Evolutionary conservation across 768 basidiomycete genomes (phyloP).

Genomic region (Tricholoma bakamatsutake): DNA sequence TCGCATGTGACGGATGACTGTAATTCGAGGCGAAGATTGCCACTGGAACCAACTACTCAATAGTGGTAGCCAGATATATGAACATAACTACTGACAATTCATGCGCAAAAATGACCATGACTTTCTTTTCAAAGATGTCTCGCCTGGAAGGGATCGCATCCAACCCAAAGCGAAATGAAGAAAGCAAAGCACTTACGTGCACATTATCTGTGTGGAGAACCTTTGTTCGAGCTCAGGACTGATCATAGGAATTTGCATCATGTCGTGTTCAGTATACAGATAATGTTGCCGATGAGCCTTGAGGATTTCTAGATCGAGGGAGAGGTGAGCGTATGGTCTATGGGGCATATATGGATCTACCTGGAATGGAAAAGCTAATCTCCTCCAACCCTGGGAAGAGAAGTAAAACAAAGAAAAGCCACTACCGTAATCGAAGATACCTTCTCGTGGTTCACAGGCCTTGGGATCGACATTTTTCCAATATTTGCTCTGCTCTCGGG

Average conservation of each 20-base stretch:
- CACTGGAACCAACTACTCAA: constrained; percentile 39
- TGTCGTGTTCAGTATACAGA: constrained; percentile 65
- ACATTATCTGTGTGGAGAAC: constrained; percentile 81
- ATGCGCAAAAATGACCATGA: constrained; percentile 84
- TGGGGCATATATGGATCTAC: constrained; percentile 26
- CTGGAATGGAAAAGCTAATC: constrained; percentile 62
- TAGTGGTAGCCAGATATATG: background rate
- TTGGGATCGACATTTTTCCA: constrained; percentile 88
- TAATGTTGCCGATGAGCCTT: constrained; percentile 87
- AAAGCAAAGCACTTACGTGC: constrained; percentile 60
- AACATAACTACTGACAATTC: constrained; percentile 68
- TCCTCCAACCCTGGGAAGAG: constrained; percentile 50
- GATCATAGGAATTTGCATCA: constrained; percentile 80
- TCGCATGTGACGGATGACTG: constrained; percentile 68
- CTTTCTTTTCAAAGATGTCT: constrained; percentile 73
- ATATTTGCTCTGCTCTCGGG: constrained; percentile 80
- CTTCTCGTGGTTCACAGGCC: constrained; percentile 75
- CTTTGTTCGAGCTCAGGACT: constrained; percentile 57
- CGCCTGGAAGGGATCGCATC: constrained; percentile 36
- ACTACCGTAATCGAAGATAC: constrained; percentile 29
- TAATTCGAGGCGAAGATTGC: constrained; percentile 83
- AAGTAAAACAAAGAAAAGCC: background rate
- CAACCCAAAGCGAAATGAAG: background rate
- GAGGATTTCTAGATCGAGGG: constrained; percentile 56
- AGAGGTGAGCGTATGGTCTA: background rate